Evolutionary conservation across 2,329 filamentous ascomycete species (phyloP).

Genomic region (Sarocladiaceae sp.): DNA sequence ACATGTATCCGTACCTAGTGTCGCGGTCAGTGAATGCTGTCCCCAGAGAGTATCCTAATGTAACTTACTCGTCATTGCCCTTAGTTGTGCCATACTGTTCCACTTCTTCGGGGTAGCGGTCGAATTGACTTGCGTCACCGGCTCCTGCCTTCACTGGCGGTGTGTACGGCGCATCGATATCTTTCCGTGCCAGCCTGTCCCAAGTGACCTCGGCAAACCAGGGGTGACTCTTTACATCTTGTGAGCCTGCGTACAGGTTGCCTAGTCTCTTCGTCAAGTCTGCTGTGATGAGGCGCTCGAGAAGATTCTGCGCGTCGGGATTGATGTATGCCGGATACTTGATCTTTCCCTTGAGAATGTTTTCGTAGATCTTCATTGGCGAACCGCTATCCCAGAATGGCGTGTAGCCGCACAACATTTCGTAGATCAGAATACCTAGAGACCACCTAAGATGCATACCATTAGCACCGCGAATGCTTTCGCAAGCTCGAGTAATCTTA

Average conservation of each 20-base stretch:
- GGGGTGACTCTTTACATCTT: slow-evolving; percentile 90
- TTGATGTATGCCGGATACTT: slow-evolving; percentile 98
- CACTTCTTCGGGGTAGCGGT: slow-evolving; percentile 95
- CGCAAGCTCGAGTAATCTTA: slow-evolving; percentile 45
- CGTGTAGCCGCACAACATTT: slow-evolving; percentile 98
- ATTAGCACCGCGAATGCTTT: slow-evolving; percentile 8
- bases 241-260: slow-evolving; percentile 84
- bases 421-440: slow-evolving; percentile 94
- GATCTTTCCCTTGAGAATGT: slow-evolving; percentile 91
- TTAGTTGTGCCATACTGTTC: slow-evolving; percentile 75
- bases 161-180: slow-evolving; percentile 97
- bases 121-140: slow-evolving; percentile 95
- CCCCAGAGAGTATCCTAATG: background rate
- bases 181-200: slow-evolving; percentile 90
- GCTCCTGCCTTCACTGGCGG: slow-evolving; percentile 91
- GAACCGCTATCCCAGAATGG: slow-evolving; percentile 98
- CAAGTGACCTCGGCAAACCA: slow-evolving; percentile 99
- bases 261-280: slow-evolving; percentile 94
- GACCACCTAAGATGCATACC: slow-evolving; percentile 72
- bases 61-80: slow-evolving; percentile 80
- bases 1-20: slow-evolving; percentile 68
- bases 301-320: slow-evolving; percentile 85
- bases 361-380: slow-evolving; percentile 99
- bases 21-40: slow-evolving; percentile 33
- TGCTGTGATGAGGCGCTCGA: slow-evolving; percentile 88